phyloP scores from a whole-genome alignment of 768 basidiomycete genomes.

The Trichaptum fuscoviolaceum region DNA sequence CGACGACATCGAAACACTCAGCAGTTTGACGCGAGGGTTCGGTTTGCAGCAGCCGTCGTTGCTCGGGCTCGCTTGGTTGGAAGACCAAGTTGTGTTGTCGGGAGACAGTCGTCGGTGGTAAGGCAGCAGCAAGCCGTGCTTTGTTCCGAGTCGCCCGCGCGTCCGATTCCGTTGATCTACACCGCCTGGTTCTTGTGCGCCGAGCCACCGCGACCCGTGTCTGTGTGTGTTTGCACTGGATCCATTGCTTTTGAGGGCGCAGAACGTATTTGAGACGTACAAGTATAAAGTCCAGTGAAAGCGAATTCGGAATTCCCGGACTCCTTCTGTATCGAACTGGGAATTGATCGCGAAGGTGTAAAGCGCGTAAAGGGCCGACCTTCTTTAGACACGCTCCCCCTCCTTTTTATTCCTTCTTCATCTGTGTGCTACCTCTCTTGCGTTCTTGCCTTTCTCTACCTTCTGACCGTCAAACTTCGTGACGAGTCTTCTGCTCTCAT shows the following conservation, averaged over 20 bases:
- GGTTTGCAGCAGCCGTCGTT: background rate
- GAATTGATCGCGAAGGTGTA: slow-evolving; percentile 1
- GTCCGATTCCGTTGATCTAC: background rate
- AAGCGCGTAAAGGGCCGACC: background rate
- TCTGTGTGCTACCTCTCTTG: background rate
- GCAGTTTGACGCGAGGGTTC: background rate
- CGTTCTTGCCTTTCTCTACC: background rate
- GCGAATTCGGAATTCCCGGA: background rate
- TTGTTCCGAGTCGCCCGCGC: background rate
- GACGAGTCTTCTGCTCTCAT: background rate
- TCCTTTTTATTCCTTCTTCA: background rate
- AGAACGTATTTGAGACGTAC: background rate
- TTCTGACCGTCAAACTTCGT: no score
- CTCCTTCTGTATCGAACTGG: background rate
- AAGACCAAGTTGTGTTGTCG: no score
- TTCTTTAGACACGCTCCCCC: background rate
- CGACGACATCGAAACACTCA: background rate
- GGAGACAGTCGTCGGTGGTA: no score
- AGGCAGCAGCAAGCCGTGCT: background rate
- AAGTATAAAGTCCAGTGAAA: background rate
- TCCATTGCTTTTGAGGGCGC: no score
- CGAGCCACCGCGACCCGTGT: no score
- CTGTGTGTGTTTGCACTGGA: background rate
- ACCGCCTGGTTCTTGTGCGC: background rate
- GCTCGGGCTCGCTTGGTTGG: background rate